Conservation (phyloP, 805 yeast species). For the Brettanomyces custersianus region DNA sequence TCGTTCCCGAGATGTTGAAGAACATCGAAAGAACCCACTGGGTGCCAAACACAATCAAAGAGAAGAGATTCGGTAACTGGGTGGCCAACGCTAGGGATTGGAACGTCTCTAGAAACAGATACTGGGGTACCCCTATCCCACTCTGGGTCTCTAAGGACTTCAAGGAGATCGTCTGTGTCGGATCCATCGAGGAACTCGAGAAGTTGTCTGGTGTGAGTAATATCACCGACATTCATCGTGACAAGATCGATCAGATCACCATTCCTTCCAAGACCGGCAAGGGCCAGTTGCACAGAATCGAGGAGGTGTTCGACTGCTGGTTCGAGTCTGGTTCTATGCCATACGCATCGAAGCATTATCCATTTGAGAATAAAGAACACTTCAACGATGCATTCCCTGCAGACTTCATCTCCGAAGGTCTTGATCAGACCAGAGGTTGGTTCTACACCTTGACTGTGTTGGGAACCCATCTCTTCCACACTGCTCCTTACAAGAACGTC, state of each 20-base stretch:
- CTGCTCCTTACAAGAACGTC: conserved; percentile 91
- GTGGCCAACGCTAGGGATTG: conserved; percentile 98
- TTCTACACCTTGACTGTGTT: conserved; percentile 92
- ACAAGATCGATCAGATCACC: conserved; percentile 80
- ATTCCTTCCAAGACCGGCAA: conserved; percentile 89
- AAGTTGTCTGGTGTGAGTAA: conserved; percentile 72
- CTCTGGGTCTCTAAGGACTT: conserved; percentile 93
- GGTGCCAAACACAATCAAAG: conserved; percentile 90
- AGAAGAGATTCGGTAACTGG: conserved; percentile 96
- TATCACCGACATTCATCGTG: conserved; percentile 91
- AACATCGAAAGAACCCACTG: conserved; percentile 83
- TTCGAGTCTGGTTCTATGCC: conserved; percentile 99
- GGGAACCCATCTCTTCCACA: conserved; percentile 88
- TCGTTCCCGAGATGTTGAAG: conserved; percentile 81
- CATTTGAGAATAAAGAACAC: conserved; percentile 68
- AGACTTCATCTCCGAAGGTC: conserved; percentile 95
- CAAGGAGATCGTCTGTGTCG: conserved; percentile 88
- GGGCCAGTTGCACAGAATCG: conserved; percentile 80
- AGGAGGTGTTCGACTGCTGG: conserved; percentile 99
- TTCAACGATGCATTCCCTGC: conserved; percentile 85
- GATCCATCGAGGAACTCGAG: conserved; percentile 81
- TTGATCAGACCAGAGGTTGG: conserved; percentile 99
- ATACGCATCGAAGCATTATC: conserved; percentile 92
- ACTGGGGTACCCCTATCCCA: conserved; percentile 99
- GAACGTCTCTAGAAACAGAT: conserved; percentile 96